Percentiles rank a stretch among this genome's conserved stretches.
phyloP scores from a whole-genome alignment of 768 basidiomycete genomes.

The Suillus occidentalis region DNA sequence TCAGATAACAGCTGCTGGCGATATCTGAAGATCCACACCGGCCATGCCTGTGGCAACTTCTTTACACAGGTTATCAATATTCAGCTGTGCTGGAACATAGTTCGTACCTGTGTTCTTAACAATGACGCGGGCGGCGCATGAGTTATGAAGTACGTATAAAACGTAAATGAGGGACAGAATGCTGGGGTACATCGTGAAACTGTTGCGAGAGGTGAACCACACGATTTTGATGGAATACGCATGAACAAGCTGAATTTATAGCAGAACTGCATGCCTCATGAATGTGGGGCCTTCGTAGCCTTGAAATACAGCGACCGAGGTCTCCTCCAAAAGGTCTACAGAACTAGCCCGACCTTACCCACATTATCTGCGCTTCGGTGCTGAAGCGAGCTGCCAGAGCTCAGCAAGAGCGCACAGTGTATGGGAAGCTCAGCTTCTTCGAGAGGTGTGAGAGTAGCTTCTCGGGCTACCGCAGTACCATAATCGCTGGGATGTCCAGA shows the following conservation, averaged over 20 bases:
- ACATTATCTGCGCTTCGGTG: background rate
- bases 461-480: slow-evolving; percentile 7
- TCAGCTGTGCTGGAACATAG: background rate
- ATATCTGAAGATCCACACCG: background rate
- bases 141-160: background rate
- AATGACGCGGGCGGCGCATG: background rate
- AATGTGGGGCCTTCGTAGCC: slow-evolving; percentile 1
- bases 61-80: background rate
- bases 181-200: background rate
- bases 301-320: background rate
- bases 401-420: background rate
- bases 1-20: background rate
- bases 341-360: background rate
- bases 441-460: slow-evolving; percentile 4
- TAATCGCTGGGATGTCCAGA: slow-evolving; percentile 4
- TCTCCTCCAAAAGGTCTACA: background rate
- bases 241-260: background rate
- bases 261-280: background rate
- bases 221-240: background rate
- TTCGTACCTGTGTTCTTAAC: background rate
- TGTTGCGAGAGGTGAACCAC: background rate
- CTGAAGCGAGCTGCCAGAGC: background rate
- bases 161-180: background rate
- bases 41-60: background rate
- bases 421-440: background rate